Evolutionary conservation across 169 alveolate species (phyloP), one percentile per base, ranked within the genome.

Genomic region (Plasmodium berghei): DNA sequence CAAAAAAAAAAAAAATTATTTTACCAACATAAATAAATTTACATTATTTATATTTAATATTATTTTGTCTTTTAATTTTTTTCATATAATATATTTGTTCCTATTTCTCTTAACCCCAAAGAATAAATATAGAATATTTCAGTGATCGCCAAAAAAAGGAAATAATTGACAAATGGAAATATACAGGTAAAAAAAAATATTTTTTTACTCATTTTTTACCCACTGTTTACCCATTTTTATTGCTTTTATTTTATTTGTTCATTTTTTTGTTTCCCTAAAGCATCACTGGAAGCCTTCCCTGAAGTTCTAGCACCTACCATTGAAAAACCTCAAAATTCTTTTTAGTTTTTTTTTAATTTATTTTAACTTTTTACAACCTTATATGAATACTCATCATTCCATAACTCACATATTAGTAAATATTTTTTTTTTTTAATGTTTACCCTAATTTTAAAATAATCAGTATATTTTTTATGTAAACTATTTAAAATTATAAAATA

Each of bases 41-140:
- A 14, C 20, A 49, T 14, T 26, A n/a, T 14, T 14, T 26, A n/a
- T 14, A 26, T 9, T 16, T 55, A 14, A 24, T 49, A 20, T 9
- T 34, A 18, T 22, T 40, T 42, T 71, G 28, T 72, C 6, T 54
- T 16, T 66, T 42, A 40, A 22, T 12, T 26, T 72, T 14, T 72
- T 46, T 58, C 46, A 12, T 72, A 34, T 34, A 34, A 34, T 34
- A 3, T 34, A 4, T 34, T 34, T 34, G 8, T 34, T 34, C 8
- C 8, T 34, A 34, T 34, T 34, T 34, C 3, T 4, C 42, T 56
- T 34, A 54, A 18, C 8, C 22, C 67, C 24, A 12, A 61, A 77
- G 89, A 40, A 77, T 77, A 49, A 77, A 77, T 45, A 77, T 77
- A 77, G 89, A 77, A 77, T 66, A 77, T 58, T 77, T 77, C 63